These are phyloP conservation scores for Diplodia mutila DNA, from an alignment of 2,329 filamentous ascomycete genomes.

Conservation along the genomic window DNA sequence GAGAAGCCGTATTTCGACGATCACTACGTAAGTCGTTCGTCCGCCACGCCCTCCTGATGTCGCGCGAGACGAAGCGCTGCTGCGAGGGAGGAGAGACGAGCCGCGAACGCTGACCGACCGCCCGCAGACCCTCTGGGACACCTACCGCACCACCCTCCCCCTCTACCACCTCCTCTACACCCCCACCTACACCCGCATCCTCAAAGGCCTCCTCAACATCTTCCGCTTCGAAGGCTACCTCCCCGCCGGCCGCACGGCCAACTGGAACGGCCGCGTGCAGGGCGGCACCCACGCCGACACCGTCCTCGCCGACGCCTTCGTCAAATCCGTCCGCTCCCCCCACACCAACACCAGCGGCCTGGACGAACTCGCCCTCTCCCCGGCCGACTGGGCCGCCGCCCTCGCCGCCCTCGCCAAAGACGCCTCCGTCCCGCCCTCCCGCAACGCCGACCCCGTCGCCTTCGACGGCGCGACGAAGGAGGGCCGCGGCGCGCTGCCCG, in stretches of 20 bases:
- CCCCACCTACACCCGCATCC: slow-evolving; percentile 26
- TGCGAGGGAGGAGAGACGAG: not conserved
- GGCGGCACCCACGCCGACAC: slow-evolving; percentile 75
- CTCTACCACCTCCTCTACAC: slow-evolving; percentile 30
- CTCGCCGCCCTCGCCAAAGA: slow-evolving; percentile 39
- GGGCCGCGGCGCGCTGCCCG: slow-evolving; percentile 47
- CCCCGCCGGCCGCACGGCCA: slow-evolving; percentile 40
- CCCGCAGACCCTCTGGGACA: slow-evolving; percentile 23
- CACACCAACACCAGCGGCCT: slow-evolving; percentile 34
- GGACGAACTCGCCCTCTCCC: slow-evolving; percentile 14
- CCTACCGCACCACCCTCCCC: slow-evolving; percentile 27
- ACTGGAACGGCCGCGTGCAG: slow-evolving; percentile 42
- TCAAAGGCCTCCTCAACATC: slow-evolving; percentile 31
- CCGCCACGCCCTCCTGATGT: no score
- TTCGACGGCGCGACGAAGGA: slow-evolving; percentile 45
- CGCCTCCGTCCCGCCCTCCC: slow-evolving; percentile 36
- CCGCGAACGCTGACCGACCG: not conserved
- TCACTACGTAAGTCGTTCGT: slow-evolving; percentile 33
- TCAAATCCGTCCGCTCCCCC: slow-evolving; percentile 60
- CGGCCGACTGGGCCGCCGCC: slow-evolving; percentile 36
- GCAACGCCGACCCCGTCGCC: slow-evolving; percentile 33
- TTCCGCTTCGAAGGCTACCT: slow-evolving; percentile 39
- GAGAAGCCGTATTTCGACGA: slow-evolving; percentile 47
- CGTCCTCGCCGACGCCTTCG: slow-evolving; percentile 67
- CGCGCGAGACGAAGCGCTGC: no score